These are phyloP conservation scores for Aspergillus versicolor DNA, from an alignment of 2,329 filamentous ascomycete genomes.

Conservation along the genomic window DNA sequence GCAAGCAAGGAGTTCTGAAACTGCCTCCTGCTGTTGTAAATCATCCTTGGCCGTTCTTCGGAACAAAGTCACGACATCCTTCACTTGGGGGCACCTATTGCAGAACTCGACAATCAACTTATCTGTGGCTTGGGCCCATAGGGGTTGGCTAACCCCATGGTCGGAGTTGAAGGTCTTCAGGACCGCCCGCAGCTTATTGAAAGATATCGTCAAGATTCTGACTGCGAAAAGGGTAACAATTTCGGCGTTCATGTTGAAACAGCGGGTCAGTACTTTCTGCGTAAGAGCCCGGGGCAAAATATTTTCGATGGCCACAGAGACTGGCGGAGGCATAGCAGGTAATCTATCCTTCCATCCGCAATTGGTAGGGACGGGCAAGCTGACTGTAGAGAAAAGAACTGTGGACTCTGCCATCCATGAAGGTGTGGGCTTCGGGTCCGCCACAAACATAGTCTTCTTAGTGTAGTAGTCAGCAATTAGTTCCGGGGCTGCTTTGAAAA, in stretches of 20 bases:
- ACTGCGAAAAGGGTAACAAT: conserved; percentile 82
- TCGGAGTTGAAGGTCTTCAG: conserved; percentile 60
- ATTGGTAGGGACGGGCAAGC: conserved; percentile 68
- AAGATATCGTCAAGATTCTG: conserved; percentile 72
- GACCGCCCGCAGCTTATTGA: conserved; percentile 72
- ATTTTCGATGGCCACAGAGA: conserved; percentile 77
- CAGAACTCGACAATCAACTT: conserved; percentile 73
- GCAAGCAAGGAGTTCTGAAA: conserved; percentile 74
- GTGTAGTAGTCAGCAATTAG: conserved; percentile 84
- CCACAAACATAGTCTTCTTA: conserved; percentile 74
- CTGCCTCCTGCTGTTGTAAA: conserved; percentile 72
- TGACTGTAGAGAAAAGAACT: conserved; percentile 78
- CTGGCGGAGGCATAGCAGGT: conserved; percentile 70
- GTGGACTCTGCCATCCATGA: conserved; percentile 95
- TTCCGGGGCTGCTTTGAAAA: conserved; percentile 81
- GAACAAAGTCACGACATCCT: conserved; percentile 74
- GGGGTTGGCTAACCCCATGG: conserved; percentile 42
- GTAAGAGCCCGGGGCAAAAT: conserved; percentile 80
- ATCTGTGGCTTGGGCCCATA: conserved; percentile 70
- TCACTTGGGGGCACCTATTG: conserved; percentile 75
- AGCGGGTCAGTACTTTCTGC: conserved; percentile 75
- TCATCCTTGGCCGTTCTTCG: conserved; percentile 67
- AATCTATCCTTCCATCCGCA: conserved; percentile 68
- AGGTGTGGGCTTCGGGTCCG: conserved; percentile 87
- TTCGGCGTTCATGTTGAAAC: conserved; percentile 73